These are phyloP conservation scores for Penicillium coprophilum DNA, from an alignment of 495 filamentous ascomycete species.

Conservation along the genomic window DNA sequence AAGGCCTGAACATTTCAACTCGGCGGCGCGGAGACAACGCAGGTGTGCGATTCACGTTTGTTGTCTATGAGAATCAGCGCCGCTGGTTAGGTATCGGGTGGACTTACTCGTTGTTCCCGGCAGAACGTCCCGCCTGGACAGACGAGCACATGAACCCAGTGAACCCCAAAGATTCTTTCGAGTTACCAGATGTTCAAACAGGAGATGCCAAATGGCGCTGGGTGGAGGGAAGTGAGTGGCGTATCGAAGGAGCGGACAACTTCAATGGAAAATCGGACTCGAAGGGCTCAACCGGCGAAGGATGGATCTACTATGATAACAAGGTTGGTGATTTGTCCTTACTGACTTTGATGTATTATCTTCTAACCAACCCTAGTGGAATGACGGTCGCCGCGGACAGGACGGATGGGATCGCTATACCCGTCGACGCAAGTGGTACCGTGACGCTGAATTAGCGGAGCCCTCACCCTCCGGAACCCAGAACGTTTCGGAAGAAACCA, in stretches of 20 bases:
- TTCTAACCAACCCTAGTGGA: conserved; percentile 61
- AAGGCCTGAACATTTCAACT: conserved; percentile 47
- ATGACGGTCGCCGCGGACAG: conserved; percentile 80
- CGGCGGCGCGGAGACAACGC: conserved; percentile 58
- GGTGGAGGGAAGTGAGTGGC: conserved; percentile 82
- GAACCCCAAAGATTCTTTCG: conserved; percentile 76
- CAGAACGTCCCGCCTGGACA: conserved; percentile 89
- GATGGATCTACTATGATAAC: conserved; percentile 98
- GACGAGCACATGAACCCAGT: conserved; percentile 89
- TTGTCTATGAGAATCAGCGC: conserved; percentile 93
- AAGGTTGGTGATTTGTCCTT: conserved; percentile 57
- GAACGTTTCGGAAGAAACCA: conserved; percentile 22
- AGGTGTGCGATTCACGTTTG: conserved; percentile 92
- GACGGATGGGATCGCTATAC: conserved; percentile 97
- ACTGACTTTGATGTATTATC: background rate
- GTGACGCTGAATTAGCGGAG: conserved; percentile 94
- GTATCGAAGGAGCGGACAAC: conserved; percentile 72
- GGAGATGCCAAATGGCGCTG: conserved; percentile 85
- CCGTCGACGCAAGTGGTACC: conserved; percentile 89
- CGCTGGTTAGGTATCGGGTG: conserved; percentile 94
- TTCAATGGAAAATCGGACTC: conserved; percentile 33
- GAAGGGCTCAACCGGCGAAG: conserved; percentile 60
- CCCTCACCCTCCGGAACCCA: conserved; percentile 43
- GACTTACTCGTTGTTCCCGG: conserved; percentile 85
- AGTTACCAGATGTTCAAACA: conserved; percentile 81